phyloP scores from a whole-genome alignment of 441 rosid genomes.

The Geranium incanum region DNA sequence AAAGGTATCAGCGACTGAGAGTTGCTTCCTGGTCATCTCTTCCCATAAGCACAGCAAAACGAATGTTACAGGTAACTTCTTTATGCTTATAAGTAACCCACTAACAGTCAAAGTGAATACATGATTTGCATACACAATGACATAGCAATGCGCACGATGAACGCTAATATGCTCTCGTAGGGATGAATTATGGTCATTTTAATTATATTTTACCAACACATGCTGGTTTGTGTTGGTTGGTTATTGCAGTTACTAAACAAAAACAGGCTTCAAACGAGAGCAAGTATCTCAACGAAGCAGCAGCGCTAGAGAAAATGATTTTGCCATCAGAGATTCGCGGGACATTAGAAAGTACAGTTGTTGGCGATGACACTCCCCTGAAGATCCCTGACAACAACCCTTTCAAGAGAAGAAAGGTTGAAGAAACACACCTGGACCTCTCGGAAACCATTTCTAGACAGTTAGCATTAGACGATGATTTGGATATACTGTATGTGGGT shows the following conservation, averaged over 20 bases:
- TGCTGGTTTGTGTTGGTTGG: constrained; percentile 13
- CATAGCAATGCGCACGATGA: not conserved
- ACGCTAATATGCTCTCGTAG: not conserved
- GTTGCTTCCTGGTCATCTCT: constrained; percentile 27
- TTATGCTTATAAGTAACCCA: not conserved
- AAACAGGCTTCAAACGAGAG: constrained; percentile 26
- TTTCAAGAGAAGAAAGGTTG: constrained; percentile 41
- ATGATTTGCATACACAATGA: not conserved
- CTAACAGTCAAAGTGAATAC: no score
- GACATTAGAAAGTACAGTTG: constrained; percentile 13
- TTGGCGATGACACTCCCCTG: constrained; percentile 18
- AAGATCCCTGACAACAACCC: constrained; percentile 56
- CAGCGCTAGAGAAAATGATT: constrained; percentile 41
- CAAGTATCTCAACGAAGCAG: constrained; percentile 36
- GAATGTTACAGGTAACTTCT: constrained; percentile 29
- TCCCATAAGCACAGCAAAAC: constrained; percentile 25
- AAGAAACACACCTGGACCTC: constrained; percentile 21
- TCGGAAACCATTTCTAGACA: constrained; percentile 23
- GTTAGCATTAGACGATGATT: not conserved
- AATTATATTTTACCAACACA: not conserved
- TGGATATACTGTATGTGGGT: not conserved
- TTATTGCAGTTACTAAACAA: constrained; percentile 29
- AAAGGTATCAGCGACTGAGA: constrained; percentile 24
- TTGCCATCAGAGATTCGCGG: constrained; percentile 21
- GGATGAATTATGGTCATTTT: not conserved